These are phyloP conservation scores for Hemileccinum rubropunctum DNA, from an alignment of 768 basidiomycete species.

Conservation along the genomic window DNA sequence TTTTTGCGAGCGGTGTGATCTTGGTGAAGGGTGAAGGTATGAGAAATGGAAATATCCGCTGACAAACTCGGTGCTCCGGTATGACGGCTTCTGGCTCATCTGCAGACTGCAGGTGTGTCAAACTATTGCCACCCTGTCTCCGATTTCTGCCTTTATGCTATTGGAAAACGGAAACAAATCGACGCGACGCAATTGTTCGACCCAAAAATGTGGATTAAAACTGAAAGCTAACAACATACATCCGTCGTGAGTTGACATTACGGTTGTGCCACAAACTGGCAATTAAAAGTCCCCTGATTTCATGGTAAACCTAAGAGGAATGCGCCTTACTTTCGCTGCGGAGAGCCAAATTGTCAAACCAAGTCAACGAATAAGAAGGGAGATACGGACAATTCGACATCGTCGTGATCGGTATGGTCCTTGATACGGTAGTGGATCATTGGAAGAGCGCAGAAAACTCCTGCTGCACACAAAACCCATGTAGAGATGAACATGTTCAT, in stretches of 20 bases:
- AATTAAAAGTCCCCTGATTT: background rate
- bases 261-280: background rate
- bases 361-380: background rate
- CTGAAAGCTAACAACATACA: background rate
- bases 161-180: background rate
- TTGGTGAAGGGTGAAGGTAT: no score
- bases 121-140: background rate
- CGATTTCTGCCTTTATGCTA: background rate
- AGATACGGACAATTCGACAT: slow-evolving; percentile 46
- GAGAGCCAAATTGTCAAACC: background rate
- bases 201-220: background rate
- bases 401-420: slow-evolving; percentile 52
- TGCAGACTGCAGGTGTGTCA: no score
- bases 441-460: slow-evolving; percentile 64
- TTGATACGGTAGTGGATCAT: slow-evolving; percentile 73
- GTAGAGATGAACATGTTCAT: slow-evolving; percentile 75
- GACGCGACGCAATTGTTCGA: no score
- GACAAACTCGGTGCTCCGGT: no score
- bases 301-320: background rate
- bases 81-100: no score
- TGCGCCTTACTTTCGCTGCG: slow-evolving; percentile 13
- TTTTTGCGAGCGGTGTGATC: no score
- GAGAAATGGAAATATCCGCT: no score
- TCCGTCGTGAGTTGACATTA: background rate
- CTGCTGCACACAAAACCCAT: slow-evolving; percentile 66